Percentiles rank a stretch among this genome's conserved stretches.
phyloP scores from a whole-genome alignment of 2,329 filamentous ascomycete genomes.

The Sporothrix inflata region DNA sequence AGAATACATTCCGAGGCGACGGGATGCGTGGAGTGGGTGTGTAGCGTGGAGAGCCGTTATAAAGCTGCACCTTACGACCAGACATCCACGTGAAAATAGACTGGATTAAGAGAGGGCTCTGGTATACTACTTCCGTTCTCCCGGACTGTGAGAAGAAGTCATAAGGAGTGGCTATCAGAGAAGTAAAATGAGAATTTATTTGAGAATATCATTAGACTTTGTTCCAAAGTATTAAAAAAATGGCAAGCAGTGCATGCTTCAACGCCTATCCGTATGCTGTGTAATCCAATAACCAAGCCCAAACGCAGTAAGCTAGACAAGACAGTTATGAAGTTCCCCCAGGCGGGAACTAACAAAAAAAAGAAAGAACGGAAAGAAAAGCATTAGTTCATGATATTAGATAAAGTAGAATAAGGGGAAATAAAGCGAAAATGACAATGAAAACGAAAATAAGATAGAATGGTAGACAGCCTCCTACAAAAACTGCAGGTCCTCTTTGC shows the following conservation, averaged over 20 bases:
- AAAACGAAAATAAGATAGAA: neutral
- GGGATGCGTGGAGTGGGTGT: neutral
- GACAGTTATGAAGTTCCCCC: neutral
- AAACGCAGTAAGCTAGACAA: neutral
- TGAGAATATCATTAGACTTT: too few species aligned
- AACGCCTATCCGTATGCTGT: neutral
- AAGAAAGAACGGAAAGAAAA: neutral
- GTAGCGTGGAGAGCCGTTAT: too few species aligned
- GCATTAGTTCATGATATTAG: neutral
- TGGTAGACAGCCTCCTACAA: slow-evolving; percentile 29
- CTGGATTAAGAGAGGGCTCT: neutral
- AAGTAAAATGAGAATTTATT: too few species aligned
- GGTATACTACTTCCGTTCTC: neutral
- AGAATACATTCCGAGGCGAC: neutral
- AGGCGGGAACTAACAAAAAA: neutral
- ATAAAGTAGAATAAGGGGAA: neutral
- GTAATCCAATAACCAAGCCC: neutral
- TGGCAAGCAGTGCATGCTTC: neutral
- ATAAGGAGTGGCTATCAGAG: too few species aligned
- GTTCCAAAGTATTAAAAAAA: neutral
- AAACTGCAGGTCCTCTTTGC: slow-evolving; percentile 42
- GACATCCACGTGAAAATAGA: neutral
- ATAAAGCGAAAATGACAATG: neutral
- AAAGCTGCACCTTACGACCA: neutral
- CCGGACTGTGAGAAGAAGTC: neutral